Percentiles rank a stretch among this genome's conserved stretches.
Conservation (phyloP, 2,329 filamentous ascomycete species). For the Verticillium dahliae region DNA sequence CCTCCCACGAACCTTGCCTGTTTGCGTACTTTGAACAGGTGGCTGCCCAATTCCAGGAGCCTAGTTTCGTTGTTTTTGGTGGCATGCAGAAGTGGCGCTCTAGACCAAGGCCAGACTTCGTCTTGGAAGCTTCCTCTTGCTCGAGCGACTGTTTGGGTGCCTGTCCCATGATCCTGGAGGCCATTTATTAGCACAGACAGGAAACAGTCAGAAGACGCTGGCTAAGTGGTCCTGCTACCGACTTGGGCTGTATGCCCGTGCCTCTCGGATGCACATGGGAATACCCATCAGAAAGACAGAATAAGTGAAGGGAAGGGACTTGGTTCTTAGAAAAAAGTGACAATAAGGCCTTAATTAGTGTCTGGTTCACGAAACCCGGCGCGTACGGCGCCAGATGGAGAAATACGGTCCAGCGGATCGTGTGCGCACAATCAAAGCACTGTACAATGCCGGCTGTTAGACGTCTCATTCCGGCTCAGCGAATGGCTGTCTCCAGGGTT, state of each 20-base stretch:
- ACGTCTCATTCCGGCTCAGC: neutral
- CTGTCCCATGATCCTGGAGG: too few species aligned
- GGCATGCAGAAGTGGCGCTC: neutral
- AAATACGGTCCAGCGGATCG: neutral
- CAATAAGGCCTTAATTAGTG: too few species aligned
- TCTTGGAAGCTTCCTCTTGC: neutral
- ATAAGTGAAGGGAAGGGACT: too few species aligned
- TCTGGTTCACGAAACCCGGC: neutral
- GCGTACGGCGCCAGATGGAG: neutral
- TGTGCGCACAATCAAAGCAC: neutral
- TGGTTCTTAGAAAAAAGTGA: too few species aligned
- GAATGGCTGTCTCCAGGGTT: neutral
- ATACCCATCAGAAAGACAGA: too few species aligned
- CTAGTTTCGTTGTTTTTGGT: neutral
- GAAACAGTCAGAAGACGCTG: too few species aligned
- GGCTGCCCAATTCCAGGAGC: neutral
- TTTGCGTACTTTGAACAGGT: neutral
- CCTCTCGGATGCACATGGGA: too few species aligned
- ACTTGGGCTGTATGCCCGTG: too few species aligned
- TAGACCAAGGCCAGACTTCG: neutral
- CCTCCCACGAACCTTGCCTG: neutral
- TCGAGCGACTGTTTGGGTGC: neutral
- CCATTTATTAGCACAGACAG: too few species aligned
- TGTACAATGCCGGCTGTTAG: neutral
- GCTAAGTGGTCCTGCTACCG: too few species aligned